These are phyloP conservation scores for Xerophyta viscosa DNA, from an alignment of 106 monocot genomes.

Conservation along the genomic window DNA sequence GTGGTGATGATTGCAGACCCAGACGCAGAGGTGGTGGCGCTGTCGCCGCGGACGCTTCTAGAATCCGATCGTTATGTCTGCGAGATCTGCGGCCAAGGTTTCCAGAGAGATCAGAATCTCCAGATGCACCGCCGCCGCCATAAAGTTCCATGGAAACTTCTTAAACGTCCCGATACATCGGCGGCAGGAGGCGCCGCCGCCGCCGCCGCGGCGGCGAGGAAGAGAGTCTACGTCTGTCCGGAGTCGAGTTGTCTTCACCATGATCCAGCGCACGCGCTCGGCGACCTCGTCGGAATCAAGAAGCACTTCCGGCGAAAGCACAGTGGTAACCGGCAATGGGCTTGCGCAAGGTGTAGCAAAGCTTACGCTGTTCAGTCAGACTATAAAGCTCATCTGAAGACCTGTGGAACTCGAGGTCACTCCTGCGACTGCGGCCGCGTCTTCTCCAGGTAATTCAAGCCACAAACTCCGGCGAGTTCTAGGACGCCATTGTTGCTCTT, in stretches of 20 bases:
- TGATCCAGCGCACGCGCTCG: slow-evolving; percentile 60
- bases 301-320: slow-evolving; percentile 78
- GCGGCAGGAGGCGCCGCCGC: slow-evolving; percentile 7
- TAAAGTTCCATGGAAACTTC: slow-evolving; percentile 97
- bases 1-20: slow-evolving; percentile 39
- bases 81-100: slow-evolving; percentile 95
- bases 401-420: slow-evolving; percentile 92
- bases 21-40: slow-evolving; percentile 86
- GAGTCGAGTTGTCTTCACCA: slow-evolving; percentile 68
- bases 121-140: slow-evolving; percentile 97
- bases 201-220: slow-evolving; percentile 8
- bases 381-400: slow-evolving; percentile 77
- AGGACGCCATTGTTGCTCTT: too few relatives aligned
- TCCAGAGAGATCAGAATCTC: slow-evolving; percentile 95
- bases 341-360: slow-evolving; percentile 40
- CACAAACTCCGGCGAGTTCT: too few relatives aligned
- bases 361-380: slow-evolving; percentile 68
- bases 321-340: slow-evolving; percentile 55
- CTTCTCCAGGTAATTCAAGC: slow-evolving; percentile 55
- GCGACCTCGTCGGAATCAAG: slow-evolving; percentile 80
- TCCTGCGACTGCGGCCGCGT: slow-evolving; percentile 95
- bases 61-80: slow-evolving; percentile 95
- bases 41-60: slow-evolving; percentile 77
- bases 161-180: slow-evolving; percentile 22
- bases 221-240: slow-evolving; percentile 71